A percentile compares a stretch with the other conserved stretches of the same genome.
phyloP scores from a whole-genome alignment of 805 yeast genomes.

The Candida ficus region DNA sequence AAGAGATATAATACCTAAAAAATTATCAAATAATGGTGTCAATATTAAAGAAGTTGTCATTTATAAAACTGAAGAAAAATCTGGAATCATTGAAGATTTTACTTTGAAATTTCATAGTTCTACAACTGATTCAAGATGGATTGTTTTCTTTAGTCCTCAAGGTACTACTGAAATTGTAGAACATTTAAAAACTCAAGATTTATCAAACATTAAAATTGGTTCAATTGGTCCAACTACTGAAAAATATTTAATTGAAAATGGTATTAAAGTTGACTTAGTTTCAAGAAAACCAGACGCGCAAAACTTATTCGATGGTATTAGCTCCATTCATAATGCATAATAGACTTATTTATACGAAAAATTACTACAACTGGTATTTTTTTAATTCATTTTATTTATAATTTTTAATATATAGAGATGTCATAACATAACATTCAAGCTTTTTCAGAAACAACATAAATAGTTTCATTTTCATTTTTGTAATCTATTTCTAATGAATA shows the following conservation, averaged over 20 bases:
- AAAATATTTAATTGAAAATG: conserved; percentile 46
- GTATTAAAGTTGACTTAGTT: conserved; percentile 55
- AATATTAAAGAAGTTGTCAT: conserved; percentile 55
- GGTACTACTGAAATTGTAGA: conserved; percentile 66
- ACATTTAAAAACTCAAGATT: conserved; percentile 25
- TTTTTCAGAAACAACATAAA: conserved; percentile 63
- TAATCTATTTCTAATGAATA: conserved; percentile 54
- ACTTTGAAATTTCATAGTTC: conserved; percentile 4
- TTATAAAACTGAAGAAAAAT: conserved; percentile 57
- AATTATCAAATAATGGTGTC: conserved; percentile 39
- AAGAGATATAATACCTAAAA: conserved; percentile 73
- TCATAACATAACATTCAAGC: no score
- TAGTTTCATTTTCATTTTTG: conserved; percentile 61
- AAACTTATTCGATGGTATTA: conserved; percentile 40
- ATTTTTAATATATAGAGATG: background rate
- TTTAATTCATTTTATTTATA: background rate
- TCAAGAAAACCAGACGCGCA: conserved; percentile 70
- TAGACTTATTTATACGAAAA: background rate
- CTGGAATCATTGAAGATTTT: conserved; percentile 40
- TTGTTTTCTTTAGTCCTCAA: conserved; percentile 88
- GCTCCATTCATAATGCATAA: background rate
- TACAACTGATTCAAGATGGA: conserved; percentile 43
- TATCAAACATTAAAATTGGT: conserved; percentile 43
- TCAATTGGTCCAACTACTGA: conserved; percentile 94
- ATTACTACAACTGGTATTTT: no score